Percentiles rank a stretch among this genome's conserved stretches.
phyloP scores from a whole-genome alignment of 176 grass and related monocot genomes.

The Aegilops sharonensis region DNA sequence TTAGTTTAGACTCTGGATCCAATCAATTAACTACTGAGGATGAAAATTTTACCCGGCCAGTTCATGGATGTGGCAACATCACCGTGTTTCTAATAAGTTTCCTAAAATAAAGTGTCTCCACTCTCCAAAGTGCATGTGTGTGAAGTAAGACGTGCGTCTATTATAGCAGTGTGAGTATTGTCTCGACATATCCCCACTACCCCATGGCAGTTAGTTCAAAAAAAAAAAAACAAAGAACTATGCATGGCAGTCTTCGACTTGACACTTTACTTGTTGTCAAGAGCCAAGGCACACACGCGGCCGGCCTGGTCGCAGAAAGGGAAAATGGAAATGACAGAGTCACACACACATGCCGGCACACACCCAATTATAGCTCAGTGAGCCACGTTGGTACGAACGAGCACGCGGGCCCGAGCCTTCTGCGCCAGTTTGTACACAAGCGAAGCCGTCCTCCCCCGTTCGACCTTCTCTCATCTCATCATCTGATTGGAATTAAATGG shows the following conservation, averaged over 20 bases:
- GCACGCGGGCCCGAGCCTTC: not conserved
- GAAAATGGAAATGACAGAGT: not conserved
- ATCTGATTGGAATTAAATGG: not conserved
- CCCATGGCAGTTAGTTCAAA: not conserved
- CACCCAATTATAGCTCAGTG: conserved; percentile 44
- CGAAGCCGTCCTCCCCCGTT: not conserved
- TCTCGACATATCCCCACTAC: not conserved
- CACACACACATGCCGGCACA: not conserved
- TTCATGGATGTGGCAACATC: not conserved
- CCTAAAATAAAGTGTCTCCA: not conserved
- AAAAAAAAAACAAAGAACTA: not conserved
- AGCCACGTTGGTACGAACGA: conserved; percentile 43
- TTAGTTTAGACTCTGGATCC: not conserved
- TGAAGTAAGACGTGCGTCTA: not conserved
- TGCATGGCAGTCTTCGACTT: not conserved
- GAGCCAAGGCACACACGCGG: not conserved
- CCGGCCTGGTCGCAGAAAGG: not conserved
- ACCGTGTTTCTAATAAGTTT: not conserved
- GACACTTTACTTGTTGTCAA: not conserved
- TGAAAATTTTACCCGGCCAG: not conserved
- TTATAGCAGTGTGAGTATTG: not conserved
- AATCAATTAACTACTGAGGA: not conserved
- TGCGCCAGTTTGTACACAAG: conserved; percentile 22
- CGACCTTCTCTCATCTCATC: conserved; percentile 19
- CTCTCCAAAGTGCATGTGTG: not conserved